Base-by-base conservation (phyloP, 495 filamentous ascomycete genomes). In the Penicillium canariense region DNA sequence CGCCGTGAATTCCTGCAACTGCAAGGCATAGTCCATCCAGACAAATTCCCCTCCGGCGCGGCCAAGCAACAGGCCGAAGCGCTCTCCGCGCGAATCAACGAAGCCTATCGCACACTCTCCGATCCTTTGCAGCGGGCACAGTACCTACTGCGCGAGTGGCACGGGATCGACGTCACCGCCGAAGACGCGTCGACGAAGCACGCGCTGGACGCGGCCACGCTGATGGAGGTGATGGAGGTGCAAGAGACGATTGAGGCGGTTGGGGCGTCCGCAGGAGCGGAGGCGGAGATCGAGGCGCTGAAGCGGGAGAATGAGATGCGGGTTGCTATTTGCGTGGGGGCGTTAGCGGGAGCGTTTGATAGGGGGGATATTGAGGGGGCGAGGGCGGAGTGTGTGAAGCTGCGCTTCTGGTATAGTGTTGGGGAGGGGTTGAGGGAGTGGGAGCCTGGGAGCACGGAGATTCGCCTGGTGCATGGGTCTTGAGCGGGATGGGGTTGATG, bases 371-470 rank as follows among this genome's bases (percentile, higher is more conserved):
- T 87, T 43, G 78, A 83, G 60, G 68, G 27, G 15, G 94, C 90
- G 28, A 83, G 77, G 74, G 63, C 50, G 52, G 90, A 93, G 79
- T 83, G 83, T 38, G 84, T 95, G 6, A 74, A 80, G 69, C 73
- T 97, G 79, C 77, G 90, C 71, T 98, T 96, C 77, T 97, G 94
- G 94, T 77, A 85, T 63, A 94, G 91, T 79, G 83, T 98, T 45
- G 80, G 81, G 44, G 87, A 96, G 74, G 87, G 85, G 22, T 68
- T 97, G 62, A 73, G 84, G 67, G 81, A 81, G 60, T 96, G 93
- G 94, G 92, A 90, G 80, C 84, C 78, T 69, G 91, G 89, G 17
- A 64, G 54, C 20, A 87, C 84, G 67, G 75, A 79, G 44, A 80
- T 88, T 58, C 76, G 84, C 26, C 58, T 89, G 59, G 72, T 85